phyloP scores from a whole-genome alignment of 176 grass and related monocot genomes.

The Carex scoparia region DNA sequence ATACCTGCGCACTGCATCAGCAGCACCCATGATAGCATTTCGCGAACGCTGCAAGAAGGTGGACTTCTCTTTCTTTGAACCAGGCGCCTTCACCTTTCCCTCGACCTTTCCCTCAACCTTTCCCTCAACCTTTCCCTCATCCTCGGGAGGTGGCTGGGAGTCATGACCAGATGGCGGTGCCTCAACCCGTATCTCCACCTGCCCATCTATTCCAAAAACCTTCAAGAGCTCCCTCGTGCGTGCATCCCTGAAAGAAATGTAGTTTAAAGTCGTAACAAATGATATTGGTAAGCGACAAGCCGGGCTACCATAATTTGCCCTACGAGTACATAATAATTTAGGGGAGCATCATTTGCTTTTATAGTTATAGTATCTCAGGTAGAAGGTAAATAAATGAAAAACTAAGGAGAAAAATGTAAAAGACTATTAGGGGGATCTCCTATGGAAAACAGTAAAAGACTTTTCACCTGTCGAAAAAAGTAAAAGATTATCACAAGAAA shows the following conservation, averaged over 20 bases:
- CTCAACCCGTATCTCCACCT: constrained; percentile 56
- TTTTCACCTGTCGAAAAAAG: too few species aligned
- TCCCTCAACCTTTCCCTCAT: constrained; percentile 31
- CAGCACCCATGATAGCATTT: constrained; percentile 86
- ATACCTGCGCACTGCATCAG: constrained; percentile 64
- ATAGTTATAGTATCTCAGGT: neutral
- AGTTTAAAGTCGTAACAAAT: neutral
- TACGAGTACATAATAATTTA: neutral
- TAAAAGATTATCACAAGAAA: too few species aligned
- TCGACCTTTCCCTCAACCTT: neutral
- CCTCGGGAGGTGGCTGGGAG: constrained; percentile 55
- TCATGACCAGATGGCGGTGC: constrained; percentile 30
- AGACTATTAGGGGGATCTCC: too few species aligned
- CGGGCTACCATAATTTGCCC: neutral
- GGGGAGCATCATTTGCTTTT: neutral
- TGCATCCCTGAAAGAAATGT: constrained; percentile 58
- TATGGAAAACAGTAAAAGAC: too few species aligned
- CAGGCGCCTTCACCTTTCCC: constrained; percentile 38
- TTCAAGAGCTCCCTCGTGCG: constrained; percentile 85
- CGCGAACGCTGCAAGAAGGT: constrained; percentile 84
- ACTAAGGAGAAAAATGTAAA: neutral
- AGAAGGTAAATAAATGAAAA: neutral
- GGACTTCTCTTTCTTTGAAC: constrained; percentile 82
- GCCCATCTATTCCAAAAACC: constrained; percentile 87
- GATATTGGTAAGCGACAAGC: neutral